These are phyloP conservation scores for Vachellia collinsii DNA, from an alignment of 306 rosid species.

Conservation along the genomic window DNA sequence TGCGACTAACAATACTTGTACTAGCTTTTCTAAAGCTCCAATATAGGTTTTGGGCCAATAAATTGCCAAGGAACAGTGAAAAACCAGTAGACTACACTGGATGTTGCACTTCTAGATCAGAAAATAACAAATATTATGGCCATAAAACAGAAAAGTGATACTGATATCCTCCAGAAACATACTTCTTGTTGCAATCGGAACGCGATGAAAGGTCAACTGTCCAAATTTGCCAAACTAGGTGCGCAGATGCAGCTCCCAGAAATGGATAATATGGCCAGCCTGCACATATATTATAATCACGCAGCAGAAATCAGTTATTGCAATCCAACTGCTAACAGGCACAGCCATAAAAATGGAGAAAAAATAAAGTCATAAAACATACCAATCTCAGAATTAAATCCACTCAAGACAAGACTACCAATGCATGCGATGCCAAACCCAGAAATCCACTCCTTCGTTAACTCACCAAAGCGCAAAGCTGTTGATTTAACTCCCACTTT, in stretches of 20 bases:
- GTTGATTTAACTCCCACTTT: slow-evolving; percentile 95
- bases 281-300: slow-evolving; percentile 43
- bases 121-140: slow-evolving; percentile 16
- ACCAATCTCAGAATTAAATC: slow-evolving; percentile 86
- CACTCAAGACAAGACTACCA: slow-evolving; percentile 73
- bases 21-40: slow-evolving; percentile 25
- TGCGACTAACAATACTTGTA: not conserved
- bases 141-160: not conserved
- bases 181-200: slow-evolving; percentile 85
- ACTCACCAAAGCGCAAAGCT: slow-evolving; percentile 92
- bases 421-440: slow-evolving; percentile 81
- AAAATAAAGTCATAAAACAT: slow-evolving; percentile 11
- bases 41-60: slow-evolving; percentile 25
- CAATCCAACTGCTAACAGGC: slow-evolving; percentile 20
- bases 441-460: slow-evolving; percentile 75
- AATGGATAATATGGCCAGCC: slow-evolving; percentile 87
- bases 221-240: slow-evolving; percentile 84
- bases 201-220: slow-evolving; percentile 77
- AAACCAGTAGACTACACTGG: slow-evolving; percentile 4
- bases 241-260: slow-evolving; percentile 82
- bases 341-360: slow-evolving; percentile 6
- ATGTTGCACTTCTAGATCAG: slow-evolving; percentile 23
- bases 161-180: slow-evolving; percentile 33
- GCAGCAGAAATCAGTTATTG: slow-evolving; percentile 10
- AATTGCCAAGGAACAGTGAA: not conserved